phyloP scores from a whole-genome alignment of 2,329 filamentous ascomycete genomes.

The Decorospora gaudefroyi region DNA sequence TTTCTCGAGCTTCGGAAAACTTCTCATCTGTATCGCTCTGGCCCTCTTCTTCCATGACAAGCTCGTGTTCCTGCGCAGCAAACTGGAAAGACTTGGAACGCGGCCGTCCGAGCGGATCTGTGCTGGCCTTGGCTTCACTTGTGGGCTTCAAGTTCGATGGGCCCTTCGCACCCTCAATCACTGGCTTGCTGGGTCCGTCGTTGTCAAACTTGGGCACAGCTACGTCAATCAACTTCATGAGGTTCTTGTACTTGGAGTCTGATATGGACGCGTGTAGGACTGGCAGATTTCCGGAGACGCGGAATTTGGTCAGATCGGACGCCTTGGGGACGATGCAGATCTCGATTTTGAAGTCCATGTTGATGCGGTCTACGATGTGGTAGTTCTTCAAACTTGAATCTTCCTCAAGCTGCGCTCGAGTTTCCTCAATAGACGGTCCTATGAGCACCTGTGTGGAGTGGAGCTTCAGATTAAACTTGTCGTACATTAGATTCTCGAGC shows the following conservation, averaged over 20 bases:
- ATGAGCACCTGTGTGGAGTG: constrained; percentile 95
- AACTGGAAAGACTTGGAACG: constrained; percentile 77
- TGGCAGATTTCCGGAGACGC: constrained; percentile 87
- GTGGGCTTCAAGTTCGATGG: constrained; percentile 47
- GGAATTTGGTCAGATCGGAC: constrained; percentile 87
- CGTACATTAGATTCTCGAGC: constrained; percentile 93
- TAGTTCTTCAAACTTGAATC: constrained; percentile 71
- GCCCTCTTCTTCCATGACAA: constrained; percentile 75
- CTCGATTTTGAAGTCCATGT: constrained; percentile 95
- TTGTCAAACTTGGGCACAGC: constrained; percentile 82
- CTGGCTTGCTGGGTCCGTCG: constrained; percentile 48
- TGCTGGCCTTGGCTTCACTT: constrained; percentile 32
- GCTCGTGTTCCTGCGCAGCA: constrained; percentile 70
- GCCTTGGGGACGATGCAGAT: constrained; percentile 96
- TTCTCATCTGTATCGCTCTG: constrained; percentile 66
- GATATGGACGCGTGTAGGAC: constrained; percentile 90
- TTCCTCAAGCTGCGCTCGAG: constrained; percentile 76
- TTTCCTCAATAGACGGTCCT: constrained; percentile 87
- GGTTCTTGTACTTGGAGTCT: constrained; percentile 92
- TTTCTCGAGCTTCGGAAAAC: constrained; percentile 69
- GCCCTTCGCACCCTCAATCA: constrained; percentile 42
- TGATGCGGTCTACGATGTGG: constrained; percentile 95
- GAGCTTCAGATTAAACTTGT: constrained; percentile 91
- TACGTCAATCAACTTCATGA: constrained; percentile 96
- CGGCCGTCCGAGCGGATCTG: constrained; percentile 54